Conservation (phyloP, 805 yeast species). For the Teunomyces kruisii region DNA sequence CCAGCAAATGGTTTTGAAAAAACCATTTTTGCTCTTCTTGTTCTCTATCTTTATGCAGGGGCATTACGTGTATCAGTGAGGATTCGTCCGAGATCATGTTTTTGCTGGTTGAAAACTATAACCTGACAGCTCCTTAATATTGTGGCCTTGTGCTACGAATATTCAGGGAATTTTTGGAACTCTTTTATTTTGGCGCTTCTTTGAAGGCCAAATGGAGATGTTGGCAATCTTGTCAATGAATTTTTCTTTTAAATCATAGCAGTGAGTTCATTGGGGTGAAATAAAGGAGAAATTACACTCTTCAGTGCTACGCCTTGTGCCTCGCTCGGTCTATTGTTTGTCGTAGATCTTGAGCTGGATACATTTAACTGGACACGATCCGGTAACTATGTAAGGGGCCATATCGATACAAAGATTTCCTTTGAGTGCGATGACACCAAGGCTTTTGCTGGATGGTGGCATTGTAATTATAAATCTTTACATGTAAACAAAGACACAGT, state of each 20-base stretch:
- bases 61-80: slow-evolving; percentile 99
- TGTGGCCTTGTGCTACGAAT: slow-evolving; percentile 47
- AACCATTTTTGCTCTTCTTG: slow-evolving; percentile 19
- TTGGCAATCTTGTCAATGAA: not conserved
- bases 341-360: slow-evolving; percentile 49
- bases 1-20: slow-evolving; percentile 5
- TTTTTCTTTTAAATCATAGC: slow-evolving; percentile 16
- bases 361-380: slow-evolving; percentile 10
- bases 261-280: slow-evolving; percentile 23
- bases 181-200: slow-evolving; percentile 25
- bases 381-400: slow-evolving; percentile 36
- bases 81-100: slow-evolving; percentile 99
- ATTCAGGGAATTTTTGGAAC: slow-evolving; percentile 78
- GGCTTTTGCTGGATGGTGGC: slow-evolving; percentile 38
- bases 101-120: slow-evolving; percentile 99
- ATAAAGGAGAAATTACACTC: slow-evolving; percentile 1
- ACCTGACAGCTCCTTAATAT: slow-evolving; percentile 81
- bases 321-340: slow-evolving; percentile 44
- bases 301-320: slow-evolving; percentile 37
- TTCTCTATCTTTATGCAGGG: slow-evolving; percentile 97
- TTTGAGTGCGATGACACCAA: slow-evolving; percentile 49
- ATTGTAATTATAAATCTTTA: slow-evolving; percentile 47
- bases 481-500: slow-evolving; percentile 15
- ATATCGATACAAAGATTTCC: slow-evolving; percentile 35
- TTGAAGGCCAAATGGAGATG: slow-evolving; percentile 24